Evolutionary conservation across 2,329 filamentous ascomycete species (phyloP), one percentile per base, ranked within the genome.

Genomic region (Colletotrichum lupini): DNA sequence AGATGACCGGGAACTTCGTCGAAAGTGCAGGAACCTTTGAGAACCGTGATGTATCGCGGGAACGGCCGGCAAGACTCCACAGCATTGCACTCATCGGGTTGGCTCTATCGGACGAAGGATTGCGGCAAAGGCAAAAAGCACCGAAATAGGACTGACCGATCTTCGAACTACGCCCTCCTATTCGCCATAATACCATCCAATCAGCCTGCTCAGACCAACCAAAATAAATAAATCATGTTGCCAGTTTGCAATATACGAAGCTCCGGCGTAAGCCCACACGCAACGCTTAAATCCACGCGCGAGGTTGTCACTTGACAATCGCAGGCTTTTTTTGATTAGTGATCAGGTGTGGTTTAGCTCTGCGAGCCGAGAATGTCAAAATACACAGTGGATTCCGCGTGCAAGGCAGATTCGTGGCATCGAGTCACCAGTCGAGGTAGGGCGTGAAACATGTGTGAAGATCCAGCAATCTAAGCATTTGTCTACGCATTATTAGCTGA

Each of bases 401-500:
- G 16, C 32, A 14, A 64, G 66, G 66, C 59, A 28, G 46, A 59
- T 46, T 63, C 16, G 42, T 30, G 42, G 16, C n/a, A 19, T 61
- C 26, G 26, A 24, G 56, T 71, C 67, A 73, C 71, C 49, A 37
- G 28, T 70, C 35, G 56, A 37, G 11, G 14, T 30, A 53, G 14
- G 67, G 28, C n/a, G 56, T 49, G 59, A 22, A 42, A 30, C 32
- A 61, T 46, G 26, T 61, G 56, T 65, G 55, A 71, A 71, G 32
- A 66, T 46, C 53, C 60, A 57, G 42, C 42, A 70, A 55, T 66
- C 60, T 62, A 49, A 56, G 35, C 62, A 72, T 63, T 42, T 58
- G n/a, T 59, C 62, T 72, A 63, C 55, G 62, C 52, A 30, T 56
- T 71, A 68, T 74, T 74, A 74, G 72, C 63, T 72, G 30, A 56